A percentile compares a stretch with the other conserved stretches of the same genome.
Conservation (phyloP, 2,329 filamentous ascomycete genomes). For the Aquanectria penicillioides region DNA sequence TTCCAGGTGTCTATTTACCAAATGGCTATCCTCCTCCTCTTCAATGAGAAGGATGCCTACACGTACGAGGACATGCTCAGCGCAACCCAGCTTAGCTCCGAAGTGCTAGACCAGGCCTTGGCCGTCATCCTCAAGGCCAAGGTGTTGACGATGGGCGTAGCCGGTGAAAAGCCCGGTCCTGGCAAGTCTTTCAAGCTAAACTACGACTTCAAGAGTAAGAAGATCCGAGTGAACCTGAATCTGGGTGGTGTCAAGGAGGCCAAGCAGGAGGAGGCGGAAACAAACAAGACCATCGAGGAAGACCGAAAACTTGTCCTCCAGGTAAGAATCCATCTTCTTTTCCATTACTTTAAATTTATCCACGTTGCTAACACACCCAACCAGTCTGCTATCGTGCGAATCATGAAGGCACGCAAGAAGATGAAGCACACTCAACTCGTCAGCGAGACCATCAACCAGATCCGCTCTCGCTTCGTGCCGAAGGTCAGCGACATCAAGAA, state of each 20-base stretch:
- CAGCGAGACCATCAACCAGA: constrained; percentile 94
- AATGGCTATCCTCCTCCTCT: constrained; percentile 94
- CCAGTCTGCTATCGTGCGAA: constrained; percentile 96
- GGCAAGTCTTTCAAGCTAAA: constrained; percentile 88
- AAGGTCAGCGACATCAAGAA: constrained; percentile 98
- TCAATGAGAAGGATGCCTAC: constrained; percentile 89
- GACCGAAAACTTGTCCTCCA: constrained; percentile 96
- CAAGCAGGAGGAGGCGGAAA: constrained; percentile 96
- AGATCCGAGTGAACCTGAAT: constrained; percentile 96
- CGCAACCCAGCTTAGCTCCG: constrained; percentile 80
- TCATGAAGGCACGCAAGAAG: constrained; percentile 99
- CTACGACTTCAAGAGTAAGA: constrained; percentile 97
- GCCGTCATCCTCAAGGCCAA: constrained; percentile 92
- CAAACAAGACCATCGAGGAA: constrained; percentile 99
- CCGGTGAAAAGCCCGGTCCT: constrained; percentile 75
- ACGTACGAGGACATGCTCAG: constrained; percentile 88
- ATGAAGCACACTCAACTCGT: constrained; percentile 98
- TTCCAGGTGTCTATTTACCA: constrained; percentile 98
- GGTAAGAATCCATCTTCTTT: constrained; percentile 64
- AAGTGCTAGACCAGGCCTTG: constrained; percentile 87
- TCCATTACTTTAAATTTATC: neutral
- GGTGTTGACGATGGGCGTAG: constrained; percentile 79
- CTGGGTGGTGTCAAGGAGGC: constrained; percentile 94
- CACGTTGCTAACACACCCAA: constrained; percentile 38
- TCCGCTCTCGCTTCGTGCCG: constrained; percentile 90